These are phyloP conservation scores for Solanum etuberosum DNA, from an alignment of 257 asterid genomes.

Conservation along the genomic window DNA sequence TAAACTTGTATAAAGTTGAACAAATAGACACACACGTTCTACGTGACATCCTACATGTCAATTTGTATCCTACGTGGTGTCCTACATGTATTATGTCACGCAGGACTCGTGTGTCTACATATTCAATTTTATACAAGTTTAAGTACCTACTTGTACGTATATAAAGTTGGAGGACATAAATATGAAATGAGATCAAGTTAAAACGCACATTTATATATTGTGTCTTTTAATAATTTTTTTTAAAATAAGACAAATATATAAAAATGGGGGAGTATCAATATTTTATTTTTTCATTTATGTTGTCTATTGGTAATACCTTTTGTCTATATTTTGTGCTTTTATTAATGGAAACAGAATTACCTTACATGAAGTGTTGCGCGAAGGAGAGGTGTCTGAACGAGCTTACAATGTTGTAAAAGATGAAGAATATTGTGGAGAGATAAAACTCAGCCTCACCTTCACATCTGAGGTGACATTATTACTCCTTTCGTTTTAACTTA, in stretches of 20 bases:
- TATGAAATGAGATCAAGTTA: neutral
- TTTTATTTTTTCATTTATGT: neutral
- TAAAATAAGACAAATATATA: neutral
- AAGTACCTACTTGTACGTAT: neutral
- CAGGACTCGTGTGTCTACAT: neutral
- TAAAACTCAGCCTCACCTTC: conserved; percentile 67
- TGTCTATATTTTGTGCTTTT: neutral
- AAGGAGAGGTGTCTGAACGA: conserved; percentile 31
- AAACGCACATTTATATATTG: no score
- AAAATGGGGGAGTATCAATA: neutral
- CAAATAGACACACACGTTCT: neutral
- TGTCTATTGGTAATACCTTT: neutral
- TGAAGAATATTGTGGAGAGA: conserved; percentile 57
- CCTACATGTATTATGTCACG: neutral
- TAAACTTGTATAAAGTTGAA: neutral
- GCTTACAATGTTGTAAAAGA: conserved; percentile 58
- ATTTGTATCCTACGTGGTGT: neutral
- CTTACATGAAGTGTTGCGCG: conserved; percentile 26
- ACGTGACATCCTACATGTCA: neutral
- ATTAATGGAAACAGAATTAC: conserved; percentile 33
- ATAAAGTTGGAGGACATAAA: neutral
- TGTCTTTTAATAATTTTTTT: no score
- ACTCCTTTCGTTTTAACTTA: neutral
- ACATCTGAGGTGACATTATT: conserved; percentile 29
- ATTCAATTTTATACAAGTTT: no score